Percentiles rank a stretch among this genome's conserved stretches.
Evolutionary conservation across 352 stramenopile species (phyloP).

Genomic region (Vaucheria bursata): DNA sequence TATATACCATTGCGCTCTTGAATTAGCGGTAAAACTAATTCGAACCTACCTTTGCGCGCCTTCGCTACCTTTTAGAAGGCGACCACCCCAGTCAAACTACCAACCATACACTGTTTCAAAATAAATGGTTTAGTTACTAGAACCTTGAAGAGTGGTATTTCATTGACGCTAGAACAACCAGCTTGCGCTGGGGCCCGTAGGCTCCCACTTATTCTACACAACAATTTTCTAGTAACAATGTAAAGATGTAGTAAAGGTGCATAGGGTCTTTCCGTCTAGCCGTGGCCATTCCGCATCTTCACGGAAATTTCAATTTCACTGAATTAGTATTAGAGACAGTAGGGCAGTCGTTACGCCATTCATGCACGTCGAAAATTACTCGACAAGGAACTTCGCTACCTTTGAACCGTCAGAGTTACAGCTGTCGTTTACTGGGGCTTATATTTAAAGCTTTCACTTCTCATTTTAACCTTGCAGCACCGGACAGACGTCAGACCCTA

Average conservation of each 20-base stretch:
- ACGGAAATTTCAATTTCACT: conserved; percentile 52
- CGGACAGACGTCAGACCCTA: conserved; percentile 51
- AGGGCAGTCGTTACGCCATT: conserved; percentile 47
- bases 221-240: conserved; percentile 23
- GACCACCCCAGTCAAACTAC: too few relatives aligned
- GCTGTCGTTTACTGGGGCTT: conserved; percentile 42
- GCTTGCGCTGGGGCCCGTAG: too few relatives aligned
- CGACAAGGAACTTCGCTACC: conserved; percentile 47
- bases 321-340: conserved; percentile 48
- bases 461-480: conserved; percentile 49
- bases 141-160: too few relatives aligned
- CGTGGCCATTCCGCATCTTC: conserved; percentile 47
- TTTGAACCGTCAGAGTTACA: conserved; percentile 40
- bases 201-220: too few relatives aligned
- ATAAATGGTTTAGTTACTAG: too few relatives aligned
- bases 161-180: too few relatives aligned
- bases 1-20: too few relatives aligned
- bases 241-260: conserved; percentile 50
- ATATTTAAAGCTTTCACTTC: conserved; percentile 47
- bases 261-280: conserved; percentile 51
- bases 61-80: too few relatives aligned
- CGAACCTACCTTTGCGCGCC: too few relatives aligned
- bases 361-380: conserved; percentile 46
- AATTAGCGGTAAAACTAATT: too few relatives aligned
- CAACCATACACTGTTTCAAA: too few relatives aligned